Evolutionary conservation across 2,329 filamentous ascomycete genomes (phyloP).

Genomic region (Aspergillus japonicus): DNA sequence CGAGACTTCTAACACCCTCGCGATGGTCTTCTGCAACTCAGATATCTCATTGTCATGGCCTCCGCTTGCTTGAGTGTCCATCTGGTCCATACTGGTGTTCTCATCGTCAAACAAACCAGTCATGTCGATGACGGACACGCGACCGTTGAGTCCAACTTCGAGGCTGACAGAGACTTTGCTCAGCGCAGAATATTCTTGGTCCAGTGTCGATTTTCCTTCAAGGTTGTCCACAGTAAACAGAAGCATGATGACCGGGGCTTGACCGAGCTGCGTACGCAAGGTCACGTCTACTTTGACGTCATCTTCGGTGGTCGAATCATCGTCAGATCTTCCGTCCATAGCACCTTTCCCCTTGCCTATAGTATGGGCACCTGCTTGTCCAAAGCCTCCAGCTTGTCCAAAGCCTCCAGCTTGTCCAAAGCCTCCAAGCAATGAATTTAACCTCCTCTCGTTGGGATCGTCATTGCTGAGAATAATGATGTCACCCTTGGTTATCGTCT

Average conservation of each 20-base stretch:
- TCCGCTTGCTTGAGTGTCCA: constrained; percentile 22
- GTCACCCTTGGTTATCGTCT: constrained; percentile 16
- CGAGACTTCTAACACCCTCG: constrained; percentile 42
- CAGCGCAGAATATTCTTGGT: constrained; percentile 10
- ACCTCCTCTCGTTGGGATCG: constrained; percentile 50
- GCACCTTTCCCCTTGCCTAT: constrained; percentile 10
- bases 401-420: constrained; percentile 13
- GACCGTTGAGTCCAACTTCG: constrained; percentile 43
- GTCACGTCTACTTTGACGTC: constrained; percentile 41
- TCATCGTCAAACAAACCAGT: constrained; percentile 33
- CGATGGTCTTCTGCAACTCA: constrained; percentile 36
- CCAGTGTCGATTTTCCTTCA: constrained; percentile 6
- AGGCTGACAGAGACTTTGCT: constrained; percentile 36
- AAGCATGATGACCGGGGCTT: constrained; percentile 39
- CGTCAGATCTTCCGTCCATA: not conserved
- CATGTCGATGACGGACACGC: constrained; percentile 39
- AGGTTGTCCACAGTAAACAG: constrained; percentile 32
- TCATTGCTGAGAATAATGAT: constrained; percentile 42
- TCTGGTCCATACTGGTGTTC: constrained; percentile 11
- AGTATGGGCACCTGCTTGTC: constrained; percentile 3
- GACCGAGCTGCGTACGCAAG: constrained; percentile 39
- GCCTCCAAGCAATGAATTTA: constrained; percentile 51
- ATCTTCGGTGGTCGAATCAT: constrained; percentile 10
- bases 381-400: constrained; percentile 10
- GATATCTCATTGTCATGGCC: constrained; percentile 18